Evolutionary conservation across 176 grass and related monocot species (phyloP).

Genomic region (Elaeis guineensis): DNA sequence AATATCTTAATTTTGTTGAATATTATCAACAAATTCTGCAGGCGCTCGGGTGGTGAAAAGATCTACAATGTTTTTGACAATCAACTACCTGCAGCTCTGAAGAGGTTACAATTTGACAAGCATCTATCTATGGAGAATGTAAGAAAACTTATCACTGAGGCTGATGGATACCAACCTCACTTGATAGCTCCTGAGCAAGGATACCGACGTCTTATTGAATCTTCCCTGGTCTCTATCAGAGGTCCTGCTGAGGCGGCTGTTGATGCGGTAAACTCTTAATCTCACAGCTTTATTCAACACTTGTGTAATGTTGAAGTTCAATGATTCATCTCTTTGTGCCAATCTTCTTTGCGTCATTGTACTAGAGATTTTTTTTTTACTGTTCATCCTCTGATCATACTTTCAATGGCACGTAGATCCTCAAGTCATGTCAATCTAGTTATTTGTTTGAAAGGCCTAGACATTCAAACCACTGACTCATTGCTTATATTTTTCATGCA

Average conservation of each 20-base stretch:
- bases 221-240: conserved; percentile 86
- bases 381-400: no score
- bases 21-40: conserved; percentile 14
- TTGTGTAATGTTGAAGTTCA: no score
- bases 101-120: conserved; percentile 97
- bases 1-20: no score
- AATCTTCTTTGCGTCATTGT: no score
- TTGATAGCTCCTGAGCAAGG: conserved; percentile 99
- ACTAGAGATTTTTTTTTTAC: no score
- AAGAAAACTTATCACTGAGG: conserved; percentile 85
- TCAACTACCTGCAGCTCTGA: conserved; percentile 84
- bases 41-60: conserved; percentile 94
- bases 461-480: no score
- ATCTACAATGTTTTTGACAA: conserved; percentile 95
- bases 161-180: conserved; percentile 98
- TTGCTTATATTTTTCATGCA: no score
- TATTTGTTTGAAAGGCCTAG: no score
- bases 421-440: no score
- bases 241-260: conserved; percentile 90
- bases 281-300: no score
- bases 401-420: no score
- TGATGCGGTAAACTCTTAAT: conserved; percentile 43
- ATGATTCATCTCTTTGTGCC: no score
- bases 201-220: conserved; percentile 93
- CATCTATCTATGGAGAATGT: conserved; percentile 99